Base-by-base conservation (phyloP, 805 yeast genomes). In the Vanderwaltozyma yarrowii region DNA sequence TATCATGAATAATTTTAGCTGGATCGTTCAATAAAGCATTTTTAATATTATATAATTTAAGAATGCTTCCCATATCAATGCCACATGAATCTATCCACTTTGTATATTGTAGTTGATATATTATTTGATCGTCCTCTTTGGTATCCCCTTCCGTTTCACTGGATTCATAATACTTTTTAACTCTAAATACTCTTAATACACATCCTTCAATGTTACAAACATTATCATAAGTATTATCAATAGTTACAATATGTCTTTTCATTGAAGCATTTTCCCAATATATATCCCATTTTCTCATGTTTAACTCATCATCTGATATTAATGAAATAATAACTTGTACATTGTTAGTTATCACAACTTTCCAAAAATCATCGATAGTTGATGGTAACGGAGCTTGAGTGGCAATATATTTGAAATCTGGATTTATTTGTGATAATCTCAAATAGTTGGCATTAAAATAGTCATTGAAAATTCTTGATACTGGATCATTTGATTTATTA, bases 321-420 rank as follows among this genome's bases (percentile, higher is more conserved):
- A 86, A 66, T 26, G 94, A 83, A 4, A 89, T 61, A 30, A 89
- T 76, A 1, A 88, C 62, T n/a, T 81, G 77, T 7, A 76, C 70
- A 3, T 69, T 58, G 49, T 83, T 74, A 27, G 78, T 73, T 42
- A 76, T 66, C 0, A 84, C 73, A 56, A 86, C 83, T 46, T 77
- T 80, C 95, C 96, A 89, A 53, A 92, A 89, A 57, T 89, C 96
- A 25, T 80, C 82, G 31, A 80, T 69, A 0, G 97, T 89, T 16
- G 73, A 69, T 3, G 67, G 67, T 31, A 83, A 56, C 2, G 98
- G 98, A 1, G 96, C 98, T 55, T 89, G 96, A 1, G 94, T 74
- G 0, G 95, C 96, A 44, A 88, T 82, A 51, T 80, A 82, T 28
- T 67, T 53, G 54, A 47, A 61, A 39, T 54, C 52, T 3, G 45